These are phyloP conservation scores for Fusarium chuoi DNA, from an alignment of 2,329 filamentous ascomycete genomes.

Conservation along the genomic window DNA sequence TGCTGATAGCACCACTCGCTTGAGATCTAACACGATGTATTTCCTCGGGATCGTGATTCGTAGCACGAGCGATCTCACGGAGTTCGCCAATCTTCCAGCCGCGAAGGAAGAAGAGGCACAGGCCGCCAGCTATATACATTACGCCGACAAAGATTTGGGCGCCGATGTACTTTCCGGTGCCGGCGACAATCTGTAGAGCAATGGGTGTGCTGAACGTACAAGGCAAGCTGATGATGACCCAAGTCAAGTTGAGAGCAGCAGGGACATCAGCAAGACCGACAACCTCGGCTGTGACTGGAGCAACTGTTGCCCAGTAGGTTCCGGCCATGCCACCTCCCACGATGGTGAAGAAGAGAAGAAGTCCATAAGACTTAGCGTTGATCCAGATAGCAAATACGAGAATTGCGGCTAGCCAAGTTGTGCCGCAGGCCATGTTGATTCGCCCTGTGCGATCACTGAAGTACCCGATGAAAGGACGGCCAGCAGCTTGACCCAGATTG, in stretches of 20 bases:
- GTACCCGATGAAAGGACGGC: conserved; percentile 77
- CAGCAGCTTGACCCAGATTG: conserved; percentile 74
- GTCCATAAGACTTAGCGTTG: conserved; percentile 70
- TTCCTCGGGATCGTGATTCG: conserved; percentile 44
- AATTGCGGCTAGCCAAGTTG: conserved; percentile 72
- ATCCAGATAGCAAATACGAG: conserved; percentile 79
- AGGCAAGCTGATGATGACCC: conserved; percentile 77
- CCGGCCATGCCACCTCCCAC: conserved; percentile 77
- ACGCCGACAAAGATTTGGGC: conserved; percentile 69
- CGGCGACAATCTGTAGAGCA: conserved; percentile 63
- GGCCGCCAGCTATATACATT: conserved; percentile 65
- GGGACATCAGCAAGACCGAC: conserved; percentile 76
- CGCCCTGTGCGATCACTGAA: conserved; percentile 76
- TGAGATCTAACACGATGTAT: conserved; percentile 47
- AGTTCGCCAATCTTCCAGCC: conserved; percentile 54
- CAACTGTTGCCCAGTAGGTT: conserved; percentile 76
- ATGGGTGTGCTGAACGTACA: conserved; percentile 76
- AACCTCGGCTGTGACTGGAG: conserved; percentile 77
- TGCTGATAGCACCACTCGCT: conserved; percentile 45
- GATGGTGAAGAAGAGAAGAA: conserved; percentile 77
- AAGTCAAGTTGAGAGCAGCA: conserved; percentile 74
- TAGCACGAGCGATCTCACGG: conserved; percentile 46
- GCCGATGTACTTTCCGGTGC: conserved; percentile 59
- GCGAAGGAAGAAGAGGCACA: conserved; percentile 48
- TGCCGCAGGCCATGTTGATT: conserved; percentile 75